Evolutionary conservation across 225 moss, liverwort and hornwort species (phyloP), one percentile per base, ranked within the genome.

Genomic region (Anthoceros angustus): DNA sequence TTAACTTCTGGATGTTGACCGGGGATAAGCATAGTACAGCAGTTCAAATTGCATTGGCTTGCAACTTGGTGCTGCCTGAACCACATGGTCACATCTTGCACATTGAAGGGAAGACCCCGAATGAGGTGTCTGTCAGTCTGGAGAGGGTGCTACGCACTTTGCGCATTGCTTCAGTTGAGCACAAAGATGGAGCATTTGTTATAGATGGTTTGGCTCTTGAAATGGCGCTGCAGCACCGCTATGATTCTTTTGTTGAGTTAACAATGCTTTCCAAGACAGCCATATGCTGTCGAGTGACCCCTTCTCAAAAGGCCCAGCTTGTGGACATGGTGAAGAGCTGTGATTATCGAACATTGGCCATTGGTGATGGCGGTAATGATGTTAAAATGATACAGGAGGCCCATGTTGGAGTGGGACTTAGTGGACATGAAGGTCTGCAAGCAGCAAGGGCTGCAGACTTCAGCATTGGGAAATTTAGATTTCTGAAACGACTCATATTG

Each of bases 331-430:
- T 98, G 67, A 98, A 98, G 75, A 75, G 80, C 64, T 98, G 98
- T 72, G 92, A 98, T 71, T 92, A 84, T 70, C 80, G 98, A 64
- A 98, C 98, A 32, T 69, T 98, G 69, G 98, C 98, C 39, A 92
- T 98, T 70, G 98, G 98, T 75, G 98, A 98, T 74, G 98, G 98
- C 69, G 98, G 92, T 55, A 98, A 98, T 74, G 98, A 98, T 75
- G 89, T 98, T 40, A 98, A 92, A 77, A 98, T 98, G 98, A 98
- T 98, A 70, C 98, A 98, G 73, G 92, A 86, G 77, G 98, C 98
- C 23, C 92, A 98, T 69, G 79, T 98, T 62, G 98, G 98, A 63
- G 98, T 98, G 64, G 98, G 98, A 43, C 88, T 98, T 41, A 98
- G 98, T 82, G 98, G 98, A 25, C 88, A 87, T 63, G 98, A 98